A percentile compares a stretch with the other conserved stretches of the same genome.
These are phyloP conservation scores for Teunomyces panamensis DNA, from an alignment of 805 yeast genomes.

Conservation along the genomic window DNA sequence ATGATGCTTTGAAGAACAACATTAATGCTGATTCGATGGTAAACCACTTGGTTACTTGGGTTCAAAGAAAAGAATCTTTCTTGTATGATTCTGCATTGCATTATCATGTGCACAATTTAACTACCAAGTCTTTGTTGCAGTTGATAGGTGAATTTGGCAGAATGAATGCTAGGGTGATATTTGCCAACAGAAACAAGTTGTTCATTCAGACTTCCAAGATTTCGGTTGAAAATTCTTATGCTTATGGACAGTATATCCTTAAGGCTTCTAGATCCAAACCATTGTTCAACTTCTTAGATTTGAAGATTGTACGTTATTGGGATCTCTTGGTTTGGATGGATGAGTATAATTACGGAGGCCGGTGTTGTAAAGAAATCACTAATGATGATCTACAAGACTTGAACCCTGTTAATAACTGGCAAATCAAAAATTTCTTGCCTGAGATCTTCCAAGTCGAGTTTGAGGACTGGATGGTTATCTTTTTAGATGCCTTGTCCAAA, in stretches of 20 bases:
- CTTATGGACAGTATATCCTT: conserved; percentile 81
- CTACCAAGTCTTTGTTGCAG: conserved; percentile 79
- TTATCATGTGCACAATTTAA: conserved; percentile 83
- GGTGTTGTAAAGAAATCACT: conserved; percentile 46
- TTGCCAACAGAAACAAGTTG: conserved; percentile 75
- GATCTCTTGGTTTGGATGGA: conserved; percentile 96
- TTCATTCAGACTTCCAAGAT: conserved; percentile 71
- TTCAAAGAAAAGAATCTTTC: conserved; percentile 67
- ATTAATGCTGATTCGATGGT: conserved; percentile 79
- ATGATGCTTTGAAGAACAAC: conserved; percentile 68
- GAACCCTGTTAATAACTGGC: conserved; percentile 69
- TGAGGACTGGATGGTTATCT: conserved; percentile 79
- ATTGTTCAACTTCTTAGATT: conserved; percentile 76
- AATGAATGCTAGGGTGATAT: conserved; percentile 76
- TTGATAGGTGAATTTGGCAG: conserved; percentile 73
- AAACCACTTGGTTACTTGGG: conserved; percentile 82
- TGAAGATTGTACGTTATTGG: conserved; percentile 79
- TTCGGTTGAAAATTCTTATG: conserved; percentile 82
- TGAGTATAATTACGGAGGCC: conserved; percentile 80
- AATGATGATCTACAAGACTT: conserved; percentile 44
- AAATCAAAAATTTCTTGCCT: conserved; percentile 71
- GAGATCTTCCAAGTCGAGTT: conserved; percentile 74
- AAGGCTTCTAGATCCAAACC: conserved; percentile 79
- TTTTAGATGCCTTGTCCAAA: conserved; percentile 66
- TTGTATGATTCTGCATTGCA: conserved; percentile 77